phyloP scores from a whole-genome alignment of 805 yeast species.

The Yarrowia bubula region DNA sequence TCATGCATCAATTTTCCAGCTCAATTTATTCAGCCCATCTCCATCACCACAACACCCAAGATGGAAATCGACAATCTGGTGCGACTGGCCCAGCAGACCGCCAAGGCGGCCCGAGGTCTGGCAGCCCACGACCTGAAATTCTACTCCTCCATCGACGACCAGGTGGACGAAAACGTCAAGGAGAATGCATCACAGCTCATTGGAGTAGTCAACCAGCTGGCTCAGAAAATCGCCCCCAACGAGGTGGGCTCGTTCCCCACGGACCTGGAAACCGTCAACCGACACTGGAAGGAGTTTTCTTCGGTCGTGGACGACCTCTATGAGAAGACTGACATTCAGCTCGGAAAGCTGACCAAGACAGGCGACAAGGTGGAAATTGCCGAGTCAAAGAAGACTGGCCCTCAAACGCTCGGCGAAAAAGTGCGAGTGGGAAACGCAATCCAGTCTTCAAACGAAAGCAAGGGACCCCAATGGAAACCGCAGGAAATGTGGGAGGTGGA shows the following conservation, averaged over 20 bases:
- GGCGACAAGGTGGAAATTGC: slow-evolving; percentile 30
- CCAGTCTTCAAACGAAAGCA: slow-evolving; percentile 17
- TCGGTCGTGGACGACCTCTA: slow-evolving; percentile 65
- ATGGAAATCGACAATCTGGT: slow-evolving; percentile 22
- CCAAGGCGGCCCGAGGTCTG: slow-evolving; percentile 65
- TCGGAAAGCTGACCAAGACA: slow-evolving; percentile 47
- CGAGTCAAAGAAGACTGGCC: slow-evolving; percentile 16
- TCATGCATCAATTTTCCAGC: slow-evolving; percentile 11
- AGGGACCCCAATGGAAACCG: slow-evolving; percentile 43
- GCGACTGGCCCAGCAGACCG: slow-evolving; percentile 38
- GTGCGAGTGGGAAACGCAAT: slow-evolving; percentile 23
- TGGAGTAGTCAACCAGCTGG: slow-evolving; percentile 35
- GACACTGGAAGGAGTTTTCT: slow-evolving; percentile 61
- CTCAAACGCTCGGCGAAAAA: slow-evolving; percentile 7
- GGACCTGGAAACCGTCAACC: slow-evolving; percentile 40
- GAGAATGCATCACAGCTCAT: slow-evolving; percentile 38
- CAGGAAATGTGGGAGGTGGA: slow-evolving; percentile 49
- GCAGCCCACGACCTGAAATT: slow-evolving; percentile 82
- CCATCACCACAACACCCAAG: slow-evolving; percentile 10
- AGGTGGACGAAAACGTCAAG: slow-evolving; percentile 45
- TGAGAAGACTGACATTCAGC: slow-evolving; percentile 71
- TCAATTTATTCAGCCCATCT: not conserved
- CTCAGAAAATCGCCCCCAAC: slow-evolving; percentile 34
- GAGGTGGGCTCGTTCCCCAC: slow-evolving; percentile 43
- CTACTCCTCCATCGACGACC: slow-evolving; percentile 57